phyloP scores from a whole-genome alignment of 129 eudicot species.

The Artemisia annua region DNA sequence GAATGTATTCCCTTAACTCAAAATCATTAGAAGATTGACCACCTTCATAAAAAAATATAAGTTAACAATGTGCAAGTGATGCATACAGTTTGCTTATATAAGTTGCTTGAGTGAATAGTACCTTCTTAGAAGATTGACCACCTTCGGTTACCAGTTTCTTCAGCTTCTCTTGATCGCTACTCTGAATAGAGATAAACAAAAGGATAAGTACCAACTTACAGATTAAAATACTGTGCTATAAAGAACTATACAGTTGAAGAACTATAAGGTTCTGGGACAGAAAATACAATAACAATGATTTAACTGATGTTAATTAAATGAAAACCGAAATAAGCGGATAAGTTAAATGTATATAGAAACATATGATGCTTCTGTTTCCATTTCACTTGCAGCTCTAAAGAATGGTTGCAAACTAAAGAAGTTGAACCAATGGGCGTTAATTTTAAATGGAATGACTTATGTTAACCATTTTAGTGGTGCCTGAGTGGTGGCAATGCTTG shows the following conservation, averaged over 20 bases:
- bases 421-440: neutral
- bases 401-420: neutral
- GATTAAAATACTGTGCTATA: no score
- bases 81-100: slow-evolving; percentile 4
- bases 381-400: neutral
- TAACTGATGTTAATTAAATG: neutral
- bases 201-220: neutral
- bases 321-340: neutral
- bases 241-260: no score
- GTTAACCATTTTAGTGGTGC: neutral
- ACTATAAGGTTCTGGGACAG: no score
- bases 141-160: slow-evolving; percentile 42
- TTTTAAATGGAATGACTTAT: neutral
- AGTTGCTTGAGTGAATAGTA: slow-evolving; percentile 10
- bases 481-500: neutral
- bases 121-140: slow-evolving; percentile 44
- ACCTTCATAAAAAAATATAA: neutral
- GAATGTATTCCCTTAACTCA: no score
- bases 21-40: no score
- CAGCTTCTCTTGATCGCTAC: slow-evolving; percentile 65
- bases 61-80: slow-evolving; percentile 7
- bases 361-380: neutral
- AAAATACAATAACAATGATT: no score
- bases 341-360: neutral
- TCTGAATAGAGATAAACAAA: slow-evolving; percentile 39